Evolutionary conservation across 2,329 filamentous ascomycete genomes (phyloP).

Genomic region (Trichophyton rubrum): DNA sequence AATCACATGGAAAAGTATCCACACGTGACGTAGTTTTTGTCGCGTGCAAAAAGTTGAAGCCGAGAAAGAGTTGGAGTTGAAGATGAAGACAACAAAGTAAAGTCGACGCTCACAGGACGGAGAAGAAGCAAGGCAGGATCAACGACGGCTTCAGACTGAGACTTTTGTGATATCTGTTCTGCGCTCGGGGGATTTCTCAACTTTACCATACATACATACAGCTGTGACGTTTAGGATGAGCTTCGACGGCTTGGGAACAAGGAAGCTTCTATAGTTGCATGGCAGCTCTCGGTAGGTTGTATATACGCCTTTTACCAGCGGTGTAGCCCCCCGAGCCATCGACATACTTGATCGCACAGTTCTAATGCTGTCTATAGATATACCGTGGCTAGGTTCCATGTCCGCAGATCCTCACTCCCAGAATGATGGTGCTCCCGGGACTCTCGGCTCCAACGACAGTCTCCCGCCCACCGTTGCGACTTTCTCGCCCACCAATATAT

Average conservation of each 20-base stretch:
- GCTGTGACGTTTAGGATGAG: background rate
- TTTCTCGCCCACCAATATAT: conserved; percentile 75
- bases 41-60: background rate
- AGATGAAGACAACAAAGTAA: background rate
- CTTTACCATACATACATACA: background rate
- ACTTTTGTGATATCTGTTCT: conserved; percentile 4
- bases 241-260: background rate
- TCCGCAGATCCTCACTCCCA: conserved; percentile 31
- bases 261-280: conserved; percentile 27
- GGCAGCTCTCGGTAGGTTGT: conserved; percentile 36
- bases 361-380: conserved; percentile 26
- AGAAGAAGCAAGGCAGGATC: background rate
- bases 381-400: conserved; percentile 45
- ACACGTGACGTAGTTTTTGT: conserved; percentile 5
- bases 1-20: conserved; percentile 1
- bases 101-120: background rate
- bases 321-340: background rate
- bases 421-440: conserved; percentile 26
- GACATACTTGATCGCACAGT: conserved; percentile 5
- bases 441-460: conserved; percentile 21
- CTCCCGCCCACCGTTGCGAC: conserved; percentile 58
- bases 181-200: background rate
- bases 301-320: conserved; percentile 16
- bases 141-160: background rate
- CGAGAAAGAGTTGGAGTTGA: background rate